Evolutionary conservation across 2,329 filamentous ascomycete genomes (phyloP).

Genomic region (Sporothrix luriei): DNA sequence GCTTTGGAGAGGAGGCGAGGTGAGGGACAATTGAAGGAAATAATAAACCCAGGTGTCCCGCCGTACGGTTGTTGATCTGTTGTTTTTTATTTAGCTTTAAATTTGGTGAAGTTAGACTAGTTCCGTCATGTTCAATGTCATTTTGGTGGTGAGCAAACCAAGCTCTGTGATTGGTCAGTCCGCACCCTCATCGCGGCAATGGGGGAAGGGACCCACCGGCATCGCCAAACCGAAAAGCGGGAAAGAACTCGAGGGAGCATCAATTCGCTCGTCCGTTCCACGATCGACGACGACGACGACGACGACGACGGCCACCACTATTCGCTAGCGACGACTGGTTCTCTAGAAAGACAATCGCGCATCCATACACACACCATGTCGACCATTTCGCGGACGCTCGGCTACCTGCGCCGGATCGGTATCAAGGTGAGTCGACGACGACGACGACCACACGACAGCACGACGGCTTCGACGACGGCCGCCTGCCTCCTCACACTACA

Average conservation of each 20-base stretch:
- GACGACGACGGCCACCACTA: background rate
- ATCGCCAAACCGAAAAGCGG: slow-evolving; percentile 25
- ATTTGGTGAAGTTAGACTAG: background rate
- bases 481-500: background rate
- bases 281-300: background rate
- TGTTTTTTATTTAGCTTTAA: background rate
- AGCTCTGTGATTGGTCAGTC: slow-evolving; percentile 34
- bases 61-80: background rate
- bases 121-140: background rate
- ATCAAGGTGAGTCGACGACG: slow-evolving; percentile 65
- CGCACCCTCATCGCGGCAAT: slow-evolving; percentile 4
- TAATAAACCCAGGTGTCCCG: too few relatives aligned
- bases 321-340: slow-evolving; percentile 1
- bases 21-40: too few relatives aligned
- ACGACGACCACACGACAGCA: background rate
- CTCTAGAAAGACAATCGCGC: slow-evolving; percentile 40
- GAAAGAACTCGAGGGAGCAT: slow-evolving; percentile 14
- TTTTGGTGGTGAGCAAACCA: slow-evolving; percentile 31
- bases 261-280: slow-evolving; percentile 7
- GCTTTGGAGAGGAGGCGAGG: background rate
- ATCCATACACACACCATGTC: slow-evolving; percentile 67
- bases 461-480: background rate
- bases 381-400: slow-evolving; percentile 80
- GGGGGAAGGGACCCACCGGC: slow-evolving; percentile 19
- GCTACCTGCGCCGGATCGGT: slow-evolving; percentile 84